Evolutionary conservation across 1,284 basidiomycete species (phyloP).

Genomic region (Agaricales sp.): DNA sequence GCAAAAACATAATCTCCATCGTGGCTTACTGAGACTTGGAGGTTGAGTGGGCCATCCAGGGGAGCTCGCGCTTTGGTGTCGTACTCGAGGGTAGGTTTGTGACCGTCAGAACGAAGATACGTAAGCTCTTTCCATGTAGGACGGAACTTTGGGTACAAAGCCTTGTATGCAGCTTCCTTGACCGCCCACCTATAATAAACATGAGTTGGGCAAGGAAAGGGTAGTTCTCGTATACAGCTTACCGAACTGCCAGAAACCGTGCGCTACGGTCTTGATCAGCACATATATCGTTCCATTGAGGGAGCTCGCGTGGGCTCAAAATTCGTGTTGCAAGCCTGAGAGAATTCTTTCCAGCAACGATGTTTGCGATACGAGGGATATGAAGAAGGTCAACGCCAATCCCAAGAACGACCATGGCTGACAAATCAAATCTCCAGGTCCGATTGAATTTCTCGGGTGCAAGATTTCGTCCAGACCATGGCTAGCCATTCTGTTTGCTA

Average conservation of each 20-base stretch:
- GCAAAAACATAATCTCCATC: conserved; percentile 80
- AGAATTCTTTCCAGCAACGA: conserved; percentile 43
- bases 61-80: conserved; percentile 16
- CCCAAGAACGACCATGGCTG: conserved; percentile 59
- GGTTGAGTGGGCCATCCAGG: conserved; percentile 18
- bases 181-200: conserved; percentile 55
- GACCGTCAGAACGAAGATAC: conserved; percentile 25
- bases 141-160: conserved; percentile 51
- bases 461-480: too few relatives aligned
- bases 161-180: conserved; percentile 90
- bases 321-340: conserved; percentile 48
- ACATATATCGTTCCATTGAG: conserved; percentile 29
- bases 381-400: conserved; percentile 75
- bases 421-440: too few relatives aligned
- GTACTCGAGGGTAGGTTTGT: conserved; percentile 44
- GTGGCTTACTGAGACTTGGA: conserved; percentile 72
- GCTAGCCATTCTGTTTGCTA: background rate
- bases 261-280: conserved; percentile 15
- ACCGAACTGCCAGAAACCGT: conserved; percentile 63
- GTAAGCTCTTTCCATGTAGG: conserved; percentile 77
- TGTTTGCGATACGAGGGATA: conserved; percentile 48
- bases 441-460: too few relatives aligned
- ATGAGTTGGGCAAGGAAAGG: conserved; percentile 1
- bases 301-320: conserved; percentile 45
- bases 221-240: conserved; percentile 14